Base-by-base conservation (phyloP, 2,329 filamentous ascomycete species). In the Fusarium mundagurra region DNA sequence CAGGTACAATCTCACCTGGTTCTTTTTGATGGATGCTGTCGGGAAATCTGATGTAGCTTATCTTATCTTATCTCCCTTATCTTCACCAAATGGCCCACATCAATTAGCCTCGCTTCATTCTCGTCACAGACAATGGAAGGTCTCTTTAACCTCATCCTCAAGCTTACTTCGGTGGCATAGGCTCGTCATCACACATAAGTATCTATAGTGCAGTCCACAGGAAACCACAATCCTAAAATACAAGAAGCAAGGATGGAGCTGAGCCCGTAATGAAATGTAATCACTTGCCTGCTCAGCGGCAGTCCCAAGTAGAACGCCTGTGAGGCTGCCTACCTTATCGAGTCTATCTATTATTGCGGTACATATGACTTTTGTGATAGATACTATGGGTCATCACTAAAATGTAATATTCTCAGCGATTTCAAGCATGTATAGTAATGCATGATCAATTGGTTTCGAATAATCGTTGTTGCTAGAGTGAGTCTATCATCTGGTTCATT, bases 371-470 rank as follows among this genome's bases (percentile, higher is more conserved):
- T 9, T 14, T 17, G 1, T 33, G 29, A 2, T 9, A 18, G 8
- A 8, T 5, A 5, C 1, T 7, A 27, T 24, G 5, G 14, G 4
- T 20, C 12, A 27, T 36, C 33, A 12, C 9, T 24, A 3, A 0
- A 27, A 8, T 8, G 8, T 3, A 9, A 50, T 33, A 2, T 33
- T 10, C 11, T 7, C 7, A 33, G 22, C 29, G 8, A 6, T 2
- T 7, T 51, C 12, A 34, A 20, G 31, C 10, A 51, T 36, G 4
- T 11, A 20, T 10, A 18, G 12, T 6, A 27, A 27, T 17, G 13
- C 12, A 22, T 17, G 5, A 16, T 12, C 33, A 53, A 54, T 13
- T 36, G 18, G 3, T 12, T 36, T 27, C 8, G 12, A 11, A 20
- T 16, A 22, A 47, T 3, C 13, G 8, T 47, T 22, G 18, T 6